Base-by-base conservation (phyloP, 2,329 filamentous ascomycete genomes). In the Simplicillium sp. region DNA sequence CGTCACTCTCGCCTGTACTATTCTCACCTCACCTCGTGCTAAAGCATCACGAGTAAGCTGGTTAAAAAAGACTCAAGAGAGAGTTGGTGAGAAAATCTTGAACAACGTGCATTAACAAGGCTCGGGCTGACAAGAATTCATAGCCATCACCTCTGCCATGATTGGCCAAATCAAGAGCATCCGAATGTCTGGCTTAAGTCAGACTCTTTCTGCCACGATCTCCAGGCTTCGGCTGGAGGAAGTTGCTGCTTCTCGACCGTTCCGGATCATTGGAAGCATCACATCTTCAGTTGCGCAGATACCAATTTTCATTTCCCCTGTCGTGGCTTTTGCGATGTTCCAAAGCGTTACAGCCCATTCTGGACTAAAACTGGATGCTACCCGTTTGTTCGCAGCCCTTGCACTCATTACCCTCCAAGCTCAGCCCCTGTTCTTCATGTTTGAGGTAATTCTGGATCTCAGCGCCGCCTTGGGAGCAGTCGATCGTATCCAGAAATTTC, bases 131-230 rank as follows among this genome's bases (percentile, higher is more conserved):
- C 12, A 15, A 25, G 9, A 25, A 25, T 25, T 25, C 20, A 1
- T 3, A 55, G 52, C 49, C n/a, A 52, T 55, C 7, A 57, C 54
- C 2, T 56, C 54, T 16, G 50, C 54, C 11, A 54, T 65, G 40
- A 56, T 67, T 35, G 58, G 58, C 2, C 56, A 59, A 7, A 63
- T 67, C 46, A 67, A 67, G 46, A 61, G 58, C 40, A 60, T 67
- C 40, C 66, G 65, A 47, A 61, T 66, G 46, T 61, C 60, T 0
- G 64, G 62, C 4, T 49, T 67, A 1, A 48, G 61, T 2, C 49
- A 58, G 28, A 54, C 51, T 13, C 48, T 66, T 0, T 52, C 50
- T 0, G 38, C 41, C 12, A 52, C 52, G 5, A 51, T 63, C n/a
- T 46, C 51, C 9, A 37, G 41, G 7, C 47, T 61, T 7, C 59